Evolutionary conservation across 2,329 filamentous ascomycete genomes (phyloP).

Genomic region (Botrytis tulipae): DNA sequence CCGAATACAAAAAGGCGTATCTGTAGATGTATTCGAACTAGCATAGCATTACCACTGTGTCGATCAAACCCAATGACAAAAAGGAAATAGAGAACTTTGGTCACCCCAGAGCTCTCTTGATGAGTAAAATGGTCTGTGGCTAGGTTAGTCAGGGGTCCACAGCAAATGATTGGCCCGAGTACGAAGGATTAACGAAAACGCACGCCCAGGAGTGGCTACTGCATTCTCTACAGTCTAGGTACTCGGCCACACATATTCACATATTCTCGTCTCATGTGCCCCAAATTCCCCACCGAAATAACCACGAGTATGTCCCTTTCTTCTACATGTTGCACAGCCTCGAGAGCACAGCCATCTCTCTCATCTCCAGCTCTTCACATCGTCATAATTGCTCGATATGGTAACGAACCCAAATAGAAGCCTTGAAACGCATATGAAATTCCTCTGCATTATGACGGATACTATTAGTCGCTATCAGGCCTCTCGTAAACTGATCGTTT

Average conservation of each 20-base stretch:
- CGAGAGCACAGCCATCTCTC: conserved; percentile 14
- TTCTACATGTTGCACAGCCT: conserved; percentile 1
- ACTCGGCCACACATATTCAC: conserved; percentile 13
- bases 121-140: conserved; percentile 7
- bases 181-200: conserved; percentile 11
- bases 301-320: background rate
- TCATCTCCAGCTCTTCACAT: background rate
- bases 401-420: background rate
- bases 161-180: conserved; percentile 13
- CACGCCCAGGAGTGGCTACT: conserved; percentile 16
- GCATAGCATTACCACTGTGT: background rate
- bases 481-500: background rate
- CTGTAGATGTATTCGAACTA: background rate
- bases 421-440: background rate
- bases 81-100: background rate
- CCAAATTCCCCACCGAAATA: conserved; percentile 1
- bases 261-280: conserved; percentile 1
- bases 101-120: background rate
- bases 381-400: conserved; percentile 8
- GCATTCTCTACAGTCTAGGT: conserved; percentile 2
- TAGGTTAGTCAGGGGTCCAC: background rate
- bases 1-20: background rate
- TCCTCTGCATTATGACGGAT: background rate
- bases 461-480: background rate
- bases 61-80: background rate